Evolutionary conservation across 345 rosid genomes (phyloP), one percentile per base, ranked within the genome.

Genomic region (Boechera divaricarpa): DNA sequence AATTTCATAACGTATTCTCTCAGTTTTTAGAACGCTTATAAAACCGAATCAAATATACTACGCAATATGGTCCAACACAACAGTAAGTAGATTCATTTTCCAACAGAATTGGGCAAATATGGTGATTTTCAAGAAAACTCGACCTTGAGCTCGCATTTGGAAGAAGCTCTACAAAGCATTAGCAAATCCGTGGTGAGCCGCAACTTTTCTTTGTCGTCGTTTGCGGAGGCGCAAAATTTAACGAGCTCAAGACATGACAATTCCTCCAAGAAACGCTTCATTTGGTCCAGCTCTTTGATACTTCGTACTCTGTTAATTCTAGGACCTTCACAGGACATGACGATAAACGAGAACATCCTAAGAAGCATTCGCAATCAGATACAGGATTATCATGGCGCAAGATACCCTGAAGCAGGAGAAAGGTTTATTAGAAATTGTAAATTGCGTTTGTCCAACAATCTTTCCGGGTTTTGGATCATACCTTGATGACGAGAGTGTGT

Each of bases 151-250:
- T 21, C 47, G 45, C 33, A 57, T 70, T 12, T 57, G 44, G 65
- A 57, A 70, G 55, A 70, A 6, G 44, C 74, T 70, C 32, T 56
- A 42, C 33, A 21, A 10, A 70, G 56, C 74, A 42, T 31, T 12
- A 42, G 65, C 65, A 70, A 6, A 54, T 26, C 51, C 7, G 10
- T 32, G 31, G 45, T 32, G 31, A 48, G 42, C 12, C 4, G 28
- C 36, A 45, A 33, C 58, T 45, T 70, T 13, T 58, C 66, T 35
- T 45, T 29, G 24, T 70, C 15, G 6, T 16, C 21, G 12, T 31
- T 32, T 44, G 44, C 24, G 1, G 32, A 45, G 28, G 58, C 33
- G 28, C 51, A 0, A 47, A 72, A 59, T 47, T 35, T 16, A 18
- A 66, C 44, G 4, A 64, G 55, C 39, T 64, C 69, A 28, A 64